Conservation (phyloP, 169 alveolate species). For the Plasmodium billcollinsi region DNA sequence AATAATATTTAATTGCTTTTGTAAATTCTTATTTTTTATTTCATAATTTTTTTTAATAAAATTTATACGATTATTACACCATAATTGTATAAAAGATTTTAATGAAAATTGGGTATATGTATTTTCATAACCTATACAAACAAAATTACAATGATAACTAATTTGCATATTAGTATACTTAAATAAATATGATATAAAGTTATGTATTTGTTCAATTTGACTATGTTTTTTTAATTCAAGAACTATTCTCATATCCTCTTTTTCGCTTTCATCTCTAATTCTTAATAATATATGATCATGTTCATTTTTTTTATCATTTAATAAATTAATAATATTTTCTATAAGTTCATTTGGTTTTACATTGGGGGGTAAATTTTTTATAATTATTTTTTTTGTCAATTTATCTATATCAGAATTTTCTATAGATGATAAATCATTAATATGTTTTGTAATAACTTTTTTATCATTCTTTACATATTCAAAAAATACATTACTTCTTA, state of each 20-base stretch:
- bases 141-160: constrained; percentile 77
- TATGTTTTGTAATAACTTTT: constrained; percentile 10
- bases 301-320: constrained; percentile 71
- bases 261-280: constrained; percentile 80
- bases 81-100: constrained; percentile 41
- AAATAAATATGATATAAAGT: constrained; percentile 42
- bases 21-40: constrained; percentile 51
- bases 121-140: constrained; percentile 69
- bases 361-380: constrained; percentile 78
- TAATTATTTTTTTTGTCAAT: constrained; percentile 42
- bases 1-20: constrained; percentile 42
- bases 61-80: constrained; percentile 54
- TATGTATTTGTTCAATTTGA: constrained; percentile 67
- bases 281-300: constrained; percentile 59
- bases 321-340: constrained; percentile 24
- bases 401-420: constrained; percentile 20
- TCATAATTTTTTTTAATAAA: constrained; percentile 40
- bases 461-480: constrained; percentile 41
- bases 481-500: constrained; percentile 74
- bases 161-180: constrained; percentile 66
- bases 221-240: constrained; percentile 66
- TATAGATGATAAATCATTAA: constrained; percentile 27
- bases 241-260: constrained; percentile 78
- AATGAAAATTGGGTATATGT: constrained; percentile 70
- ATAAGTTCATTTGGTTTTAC: constrained; percentile 76